phyloP scores from a whole-genome alignment of 306 rosid genomes.

The Rosa persica region DNA sequence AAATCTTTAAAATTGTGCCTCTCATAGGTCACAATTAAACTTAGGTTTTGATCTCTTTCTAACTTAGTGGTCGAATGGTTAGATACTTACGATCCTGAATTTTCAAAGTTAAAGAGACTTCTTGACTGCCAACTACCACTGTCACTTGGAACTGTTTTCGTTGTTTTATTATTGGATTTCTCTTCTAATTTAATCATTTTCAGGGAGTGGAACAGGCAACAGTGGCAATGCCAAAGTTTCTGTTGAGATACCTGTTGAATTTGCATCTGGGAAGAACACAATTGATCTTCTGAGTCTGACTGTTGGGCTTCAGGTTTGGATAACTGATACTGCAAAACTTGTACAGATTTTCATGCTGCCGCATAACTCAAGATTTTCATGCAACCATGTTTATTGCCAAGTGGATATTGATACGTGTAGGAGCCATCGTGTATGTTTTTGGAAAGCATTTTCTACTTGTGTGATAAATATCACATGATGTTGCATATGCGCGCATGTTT shows the following conservation, averaged over 20 bases:
- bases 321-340: neutral
- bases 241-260: conserved; percentile 56
- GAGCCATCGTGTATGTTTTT: too few species aligned
- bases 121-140: neutral
- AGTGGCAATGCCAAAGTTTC: conserved; percentile 41
- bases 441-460: too few species aligned
- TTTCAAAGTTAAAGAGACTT: neutral
- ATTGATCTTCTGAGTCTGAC: conserved; percentile 90
- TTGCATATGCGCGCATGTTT: too few species aligned
- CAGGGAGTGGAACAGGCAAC: conserved; percentile 70
- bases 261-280: conserved; percentile 64
- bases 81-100: neutral
- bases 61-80: neutral
- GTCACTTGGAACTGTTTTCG: neutral
- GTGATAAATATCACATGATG: too few species aligned
- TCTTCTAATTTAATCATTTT: conserved; percentile 11
- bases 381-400: too few species aligned
- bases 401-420: too few species aligned
- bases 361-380: too few species aligned
- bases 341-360: too few species aligned
- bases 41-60: neutral
- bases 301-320: conserved; percentile 85
- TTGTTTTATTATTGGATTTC: neutral
- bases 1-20: conserved; percentile 1
- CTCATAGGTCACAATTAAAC: neutral